These are phyloP conservation scores for Monosporascus sp. DNA, from an alignment of 2,329 filamentous ascomycete species.

Conservation along the genomic window DNA sequence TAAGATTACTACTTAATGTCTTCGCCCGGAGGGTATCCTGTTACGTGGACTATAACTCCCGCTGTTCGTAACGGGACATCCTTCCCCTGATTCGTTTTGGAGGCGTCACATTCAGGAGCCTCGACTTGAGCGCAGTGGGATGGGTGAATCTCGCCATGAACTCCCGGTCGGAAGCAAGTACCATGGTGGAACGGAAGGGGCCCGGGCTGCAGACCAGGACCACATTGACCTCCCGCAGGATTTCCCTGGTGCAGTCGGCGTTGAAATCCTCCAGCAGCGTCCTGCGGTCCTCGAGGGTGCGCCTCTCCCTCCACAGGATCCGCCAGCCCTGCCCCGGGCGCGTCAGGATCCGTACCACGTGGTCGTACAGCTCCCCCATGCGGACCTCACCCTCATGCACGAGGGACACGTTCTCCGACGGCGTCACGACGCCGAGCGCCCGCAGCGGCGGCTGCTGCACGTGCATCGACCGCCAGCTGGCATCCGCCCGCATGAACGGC, in stretches of 20 bases:
- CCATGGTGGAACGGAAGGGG: background rate
- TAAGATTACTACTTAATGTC: background rate
- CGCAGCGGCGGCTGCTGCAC: slow-evolving; percentile 4
- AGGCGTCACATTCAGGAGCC: background rate
- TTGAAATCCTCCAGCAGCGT: background rate
- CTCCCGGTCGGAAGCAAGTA: background rate
- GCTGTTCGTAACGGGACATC: background rate
- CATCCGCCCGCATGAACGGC: slow-evolving; percentile 1
- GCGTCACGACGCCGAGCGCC: slow-evolving; percentile 1
- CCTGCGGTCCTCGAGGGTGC: background rate
- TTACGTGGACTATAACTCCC: background rate
- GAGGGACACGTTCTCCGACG: background rate
- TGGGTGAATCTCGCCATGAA: background rate
- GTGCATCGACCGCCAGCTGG: slow-evolving; percentile 5
- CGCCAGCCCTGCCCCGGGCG: background rate
- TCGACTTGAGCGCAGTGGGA: background rate
- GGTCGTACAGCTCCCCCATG: slow-evolving; percentile 6
- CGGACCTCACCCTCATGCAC: background rate
- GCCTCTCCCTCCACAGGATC: slow-evolving; percentile 1
- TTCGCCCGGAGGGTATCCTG: background rate
- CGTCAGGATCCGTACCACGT: background rate
- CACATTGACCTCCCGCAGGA: background rate
- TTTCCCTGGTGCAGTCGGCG: background rate
- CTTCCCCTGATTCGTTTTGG: background rate
- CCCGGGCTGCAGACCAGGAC: background rate